These are phyloP conservation scores for Saksenaea vasiformis DNA, from an alignment of 371 early-diverging fungal species.

Conservation along the genomic window DNA sequence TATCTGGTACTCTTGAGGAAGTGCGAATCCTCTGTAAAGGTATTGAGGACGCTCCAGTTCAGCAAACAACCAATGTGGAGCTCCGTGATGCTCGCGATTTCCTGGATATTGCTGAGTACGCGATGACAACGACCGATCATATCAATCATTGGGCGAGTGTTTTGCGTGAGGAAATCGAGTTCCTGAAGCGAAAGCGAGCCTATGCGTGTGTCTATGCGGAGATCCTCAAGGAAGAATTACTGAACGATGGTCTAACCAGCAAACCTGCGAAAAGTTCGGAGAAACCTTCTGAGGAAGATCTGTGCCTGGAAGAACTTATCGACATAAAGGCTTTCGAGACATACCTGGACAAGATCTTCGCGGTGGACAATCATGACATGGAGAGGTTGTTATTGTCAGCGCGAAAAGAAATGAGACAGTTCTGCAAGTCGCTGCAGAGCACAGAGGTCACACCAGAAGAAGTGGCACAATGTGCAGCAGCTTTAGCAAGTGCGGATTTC, in stretches of 20 bases:
- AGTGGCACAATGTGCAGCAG: not conserved
- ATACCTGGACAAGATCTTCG: not conserved
- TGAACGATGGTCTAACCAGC: not conserved
- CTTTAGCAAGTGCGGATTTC: not conserved
- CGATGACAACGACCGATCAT: not conserved
- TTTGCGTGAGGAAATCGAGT: constrained; percentile 10
- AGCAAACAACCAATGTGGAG: constrained; percentile 7
- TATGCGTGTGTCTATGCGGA: constrained; percentile 12
- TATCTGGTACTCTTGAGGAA: not conserved
- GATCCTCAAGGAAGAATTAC: constrained; percentile 11
- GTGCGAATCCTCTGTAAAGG: constrained; percentile 9
- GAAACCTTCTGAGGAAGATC: constrained; percentile 2
- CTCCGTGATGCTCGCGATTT: not conserved
- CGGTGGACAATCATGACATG: not conserved
- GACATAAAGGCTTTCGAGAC: not conserved
- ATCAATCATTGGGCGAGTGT: not conserved
- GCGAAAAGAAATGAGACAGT: not conserved
- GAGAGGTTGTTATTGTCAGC: not conserved
- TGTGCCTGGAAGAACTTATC: constrained; percentile 4
- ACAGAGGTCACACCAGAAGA: not conserved
- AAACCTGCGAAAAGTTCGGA: constrained; percentile 1
- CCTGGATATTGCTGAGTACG: not conserved
- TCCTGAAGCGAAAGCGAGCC: not conserved
- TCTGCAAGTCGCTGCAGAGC: not conserved
- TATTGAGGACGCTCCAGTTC: constrained; percentile 9